Evolutionary conservation across 2,329 filamentous ascomycete species (phyloP), one percentile per base, ranked within the genome.

Genomic region (Dactylonectria macrodidyma): DNA sequence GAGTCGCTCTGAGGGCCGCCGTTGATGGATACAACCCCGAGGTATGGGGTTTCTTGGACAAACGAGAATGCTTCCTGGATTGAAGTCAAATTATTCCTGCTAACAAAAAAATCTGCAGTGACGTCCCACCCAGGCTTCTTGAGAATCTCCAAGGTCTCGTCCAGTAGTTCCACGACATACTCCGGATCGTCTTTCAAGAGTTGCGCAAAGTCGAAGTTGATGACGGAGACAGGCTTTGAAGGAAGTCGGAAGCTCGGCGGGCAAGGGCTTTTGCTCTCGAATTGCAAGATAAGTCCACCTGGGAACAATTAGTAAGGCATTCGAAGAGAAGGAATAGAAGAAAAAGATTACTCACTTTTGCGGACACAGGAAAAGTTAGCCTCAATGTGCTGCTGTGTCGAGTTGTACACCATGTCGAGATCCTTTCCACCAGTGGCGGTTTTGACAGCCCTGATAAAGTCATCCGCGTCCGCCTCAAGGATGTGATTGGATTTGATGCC

Each of bases 351-450:
- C 80, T 75, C 76, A 81, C 83, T 78, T 26, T 69, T 75, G 41
- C 79, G 77, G 26, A 84, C 77, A 48, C 81, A 84, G 46, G 76
- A 71, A 14, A 78, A 71, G 62, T 77, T 80, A 3, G 73, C 64
- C 3, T 80, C 77, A 4, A 79, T 59, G 41, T 80, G 71, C 9
- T 78, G 72, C 55, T 81, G 80, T 0, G 85, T 83, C 0, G 85
- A 79, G 68, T 86, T 85, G 59, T 86, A 85, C 2, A 87, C 77
- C 3, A 86, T 66, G 51, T 87, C 82, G 2, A 86, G 74, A 12
- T 81, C 81, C 34, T 69, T 70, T 3, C 73, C 75, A 14, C 66
- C 67, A 1, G 83, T 85, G 19, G 78, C 60, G 0, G 76, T 67
- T 30, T 78, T 71, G 38, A 86, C 68, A 3, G 70, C 59, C 0